Evolutionary conservation across 441 rosid species (phyloP), one percentile per base, ranked within the genome.

Genomic region (Populus tomentosa): DNA sequence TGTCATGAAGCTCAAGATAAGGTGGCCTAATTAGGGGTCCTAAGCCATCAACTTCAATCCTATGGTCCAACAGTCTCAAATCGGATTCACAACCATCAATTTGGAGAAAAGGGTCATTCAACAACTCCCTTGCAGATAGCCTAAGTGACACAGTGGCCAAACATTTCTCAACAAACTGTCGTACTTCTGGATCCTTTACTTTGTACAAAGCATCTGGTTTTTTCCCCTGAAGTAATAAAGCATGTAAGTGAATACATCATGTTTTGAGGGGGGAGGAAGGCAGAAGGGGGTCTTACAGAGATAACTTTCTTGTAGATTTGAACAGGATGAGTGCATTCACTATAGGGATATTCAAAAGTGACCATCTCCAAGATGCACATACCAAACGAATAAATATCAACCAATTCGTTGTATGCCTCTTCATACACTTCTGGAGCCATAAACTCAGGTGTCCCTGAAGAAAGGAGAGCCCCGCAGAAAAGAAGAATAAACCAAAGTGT

Each of bases 341-440:
- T 90, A 75, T 96, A 96, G 1, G 99, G 98, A 80, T 92, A 94
- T 72, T 96, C 98, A 80, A 91, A 90, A 35, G 98, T 94, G 68
- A 96, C 96, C 98, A 94, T 91, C 80, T 96, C 99, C 82, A 96
- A 82, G 35, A 96, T 82, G 87, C 98, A 92, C 99, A 96, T 96
- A 46, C 99, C 98, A 32, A 96, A 96, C 1, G 99, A 90, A 82
- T 96, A 96, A 76, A 92, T 89, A 84, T 96, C 99, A 13, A 94
- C 99, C 69, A 92, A 75, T 81, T 96, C 98, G 80, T 94, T 92
- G 68, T 94, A 94, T 0, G 91, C 97, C 83, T 94, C 98, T 85
- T 91, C 94, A 50, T 91, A 96, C 20, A 96, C 91, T 85, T 96
- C 99, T 35, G 99, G 99, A 68, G 98, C 99, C 99, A 96, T 96